Conservation (phyloP, 768 basidiomycete species). For the Scleroderma bovista region DNA sequence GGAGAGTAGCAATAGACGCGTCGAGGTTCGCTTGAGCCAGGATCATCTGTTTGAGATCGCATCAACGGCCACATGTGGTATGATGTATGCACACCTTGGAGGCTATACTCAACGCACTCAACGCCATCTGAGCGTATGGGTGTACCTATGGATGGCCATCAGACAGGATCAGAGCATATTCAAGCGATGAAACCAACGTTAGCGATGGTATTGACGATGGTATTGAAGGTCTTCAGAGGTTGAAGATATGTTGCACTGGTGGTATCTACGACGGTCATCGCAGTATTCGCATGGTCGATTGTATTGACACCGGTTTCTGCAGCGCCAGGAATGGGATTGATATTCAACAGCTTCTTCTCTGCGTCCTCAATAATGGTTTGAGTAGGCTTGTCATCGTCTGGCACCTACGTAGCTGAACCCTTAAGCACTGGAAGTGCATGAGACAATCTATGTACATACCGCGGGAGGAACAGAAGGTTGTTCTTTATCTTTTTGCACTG, state of each 20-base stretch:
- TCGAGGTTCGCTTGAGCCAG: slow-evolving; percentile 3
- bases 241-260: not conserved
- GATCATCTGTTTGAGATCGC: not conserved
- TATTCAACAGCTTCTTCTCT: not conserved
- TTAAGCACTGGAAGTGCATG: no score
- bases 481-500: no score
- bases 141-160: not conserved
- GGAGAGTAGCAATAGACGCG: not conserved
- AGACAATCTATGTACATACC: no score
- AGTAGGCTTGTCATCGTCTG: no score
- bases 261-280: no score
- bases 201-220: not conserved
- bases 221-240: not conserved
- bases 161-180: not conserved
- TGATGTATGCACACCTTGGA: not conserved
- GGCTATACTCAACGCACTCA: not conserved
- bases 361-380: not conserved
- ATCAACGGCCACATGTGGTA: not conserved
- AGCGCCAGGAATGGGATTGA: not conserved
- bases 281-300: not conserved
- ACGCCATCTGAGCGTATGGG: slow-evolving; percentile 4
- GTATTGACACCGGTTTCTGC: not conserved
- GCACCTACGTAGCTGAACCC: no score
- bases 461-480: no score
- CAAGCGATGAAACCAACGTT: not conserved